These are phyloP conservation scores for Xylaria digitata DNA, from an alignment of 2,329 filamentous ascomycete species.

Conservation along the genomic window DNA sequence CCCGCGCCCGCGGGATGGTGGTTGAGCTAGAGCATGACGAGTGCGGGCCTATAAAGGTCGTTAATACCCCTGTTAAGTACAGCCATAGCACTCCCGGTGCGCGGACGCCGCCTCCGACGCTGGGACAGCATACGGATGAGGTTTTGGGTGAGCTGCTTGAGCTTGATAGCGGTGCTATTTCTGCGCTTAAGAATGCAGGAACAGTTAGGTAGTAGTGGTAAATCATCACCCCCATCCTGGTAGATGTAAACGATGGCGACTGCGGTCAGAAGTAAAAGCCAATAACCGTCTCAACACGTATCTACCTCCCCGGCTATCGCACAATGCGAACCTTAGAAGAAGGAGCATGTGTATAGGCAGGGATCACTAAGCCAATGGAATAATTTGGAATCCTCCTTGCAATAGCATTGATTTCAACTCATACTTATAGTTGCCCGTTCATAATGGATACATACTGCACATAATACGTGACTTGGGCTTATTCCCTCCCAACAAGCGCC, in stretches of 20 bases:
- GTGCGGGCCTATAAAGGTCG: constrained; percentile 87
- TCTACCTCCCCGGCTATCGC: too few relatives aligned
- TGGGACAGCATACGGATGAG: constrained; percentile 89
- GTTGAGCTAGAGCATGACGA: constrained; percentile 83
- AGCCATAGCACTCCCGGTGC: constrained; percentile 83
- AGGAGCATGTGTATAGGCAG: too few relatives aligned
- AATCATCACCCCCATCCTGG: too few relatives aligned
- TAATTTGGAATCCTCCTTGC: too few relatives aligned
- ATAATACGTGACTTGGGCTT: too few relatives aligned
- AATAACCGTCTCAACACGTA: neutral
- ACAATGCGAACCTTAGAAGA: too few relatives aligned
- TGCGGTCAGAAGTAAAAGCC: neutral
- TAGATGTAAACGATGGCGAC: too few relatives aligned
- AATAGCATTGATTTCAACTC: too few relatives aligned
- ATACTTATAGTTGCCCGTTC: too few relatives aligned
- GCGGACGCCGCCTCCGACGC: constrained; percentile 80
- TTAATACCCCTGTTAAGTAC: constrained; percentile 96
- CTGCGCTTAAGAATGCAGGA: constrained; percentile 71
- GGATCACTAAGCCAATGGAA: too few relatives aligned
- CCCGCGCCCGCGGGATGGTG: constrained; percentile 88
- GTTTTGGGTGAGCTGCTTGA: constrained; percentile 74
- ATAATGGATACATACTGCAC: too few relatives aligned
- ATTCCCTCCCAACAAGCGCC: too few relatives aligned
- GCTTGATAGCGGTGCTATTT: constrained; percentile 68
- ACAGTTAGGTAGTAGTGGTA: constrained; percentile 66